A percentile compares a stretch with the other conserved stretches of the same genome.
Evolutionary conservation across 345 rosid species (phyloP).

Genomic region (Linum lewisii): DNA sequence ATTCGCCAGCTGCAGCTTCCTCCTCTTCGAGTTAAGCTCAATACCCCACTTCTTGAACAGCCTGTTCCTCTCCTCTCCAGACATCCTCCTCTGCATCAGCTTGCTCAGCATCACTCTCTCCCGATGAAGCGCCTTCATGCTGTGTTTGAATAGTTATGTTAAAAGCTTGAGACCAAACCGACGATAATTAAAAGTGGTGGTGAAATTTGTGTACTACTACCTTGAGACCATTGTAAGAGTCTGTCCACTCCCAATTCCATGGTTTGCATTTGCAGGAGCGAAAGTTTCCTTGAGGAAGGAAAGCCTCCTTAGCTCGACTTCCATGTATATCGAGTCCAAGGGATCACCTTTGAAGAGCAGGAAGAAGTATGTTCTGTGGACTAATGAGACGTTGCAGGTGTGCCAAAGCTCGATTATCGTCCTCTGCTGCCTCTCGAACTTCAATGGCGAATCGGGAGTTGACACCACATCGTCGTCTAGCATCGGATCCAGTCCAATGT

Average conservation of each 20-base stretch:
- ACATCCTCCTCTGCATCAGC: slow-evolving; percentile 64
- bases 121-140: slow-evolving; percentile 57
- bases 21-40: slow-evolving; percentile 49
- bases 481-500: slow-evolving; percentile 53
- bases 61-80: slow-evolving; percentile 52
- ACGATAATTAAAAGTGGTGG: too few species aligned
- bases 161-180: neutral
- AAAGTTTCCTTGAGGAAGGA: slow-evolving; percentile 73
- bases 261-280: slow-evolving; percentile 53
- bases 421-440: slow-evolving; percentile 56
- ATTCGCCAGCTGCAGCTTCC: slow-evolving; percentile 67
- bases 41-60: slow-evolving; percentile 78
- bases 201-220: slow-evolving; percentile 19
- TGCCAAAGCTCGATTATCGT: slow-evolving; percentile 79
- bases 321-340: slow-evolving; percentile 83
- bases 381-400: slow-evolving; percentile 66
- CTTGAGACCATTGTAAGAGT: slow-evolving; percentile 60
- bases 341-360: slow-evolving; percentile 89
- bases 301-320: slow-evolving; percentile 84
- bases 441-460: slow-evolving; percentile 47
- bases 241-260: slow-evolving; percentile 44
- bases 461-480: slow-evolving; percentile 24
- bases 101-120: slow-evolving; percentile 78
- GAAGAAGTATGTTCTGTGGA: slow-evolving; percentile 91
- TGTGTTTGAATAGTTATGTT: slow-evolving; percentile 17